Percentiles rank a stretch among this genome's conserved stretches.
These are phyloP conservation scores for Sporothrix schenckii DNA, from an alignment of 2,329 filamentous ascomycete species.

Conservation along the genomic window DNA sequence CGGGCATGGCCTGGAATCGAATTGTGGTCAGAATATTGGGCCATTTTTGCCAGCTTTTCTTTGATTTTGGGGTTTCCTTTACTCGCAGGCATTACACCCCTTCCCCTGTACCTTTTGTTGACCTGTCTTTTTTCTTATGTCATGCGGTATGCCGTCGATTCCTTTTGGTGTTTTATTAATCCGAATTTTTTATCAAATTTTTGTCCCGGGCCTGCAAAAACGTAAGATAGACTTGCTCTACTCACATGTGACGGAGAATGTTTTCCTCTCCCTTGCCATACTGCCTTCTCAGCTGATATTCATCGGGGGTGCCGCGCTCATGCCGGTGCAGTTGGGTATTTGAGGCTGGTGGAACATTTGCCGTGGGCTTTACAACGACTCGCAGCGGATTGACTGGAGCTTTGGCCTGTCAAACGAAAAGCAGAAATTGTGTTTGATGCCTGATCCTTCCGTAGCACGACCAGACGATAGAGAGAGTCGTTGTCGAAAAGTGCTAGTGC, in stretches of 20 bases:
- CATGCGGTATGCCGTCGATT: conserved; percentile 16
- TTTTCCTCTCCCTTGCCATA: conserved; percentile 18
- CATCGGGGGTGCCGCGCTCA: not conserved
- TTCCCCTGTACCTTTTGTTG: conserved; percentile 6
- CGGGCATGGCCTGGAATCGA: not conserved
- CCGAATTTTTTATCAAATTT: not conserved
- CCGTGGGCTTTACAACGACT: not conserved
- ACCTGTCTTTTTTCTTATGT: not conserved
- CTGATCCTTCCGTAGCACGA: conserved; percentile 4
- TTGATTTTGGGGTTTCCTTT: not conserved
- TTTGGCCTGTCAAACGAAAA: not conserved
- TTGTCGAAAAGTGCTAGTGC: not conserved
- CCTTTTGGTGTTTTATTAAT: not conserved
- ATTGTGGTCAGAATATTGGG: not conserved
- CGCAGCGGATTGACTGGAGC: not conserved
- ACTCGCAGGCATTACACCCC: not conserved
- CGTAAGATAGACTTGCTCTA: not conserved
- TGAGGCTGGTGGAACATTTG: not conserved
- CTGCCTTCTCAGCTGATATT: conserved; percentile 13
- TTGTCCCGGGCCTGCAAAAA: not conserved
- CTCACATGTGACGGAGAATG: conserved; percentile 25
- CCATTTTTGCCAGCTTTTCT: not conserved
- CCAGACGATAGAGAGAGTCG: not conserved
- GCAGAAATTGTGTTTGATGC: not conserved
- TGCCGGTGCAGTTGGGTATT: not conserved